Base-by-base conservation (phyloP, 2,329 filamentous ascomycete genomes). In the Elsinoe ampelina region DNA sequence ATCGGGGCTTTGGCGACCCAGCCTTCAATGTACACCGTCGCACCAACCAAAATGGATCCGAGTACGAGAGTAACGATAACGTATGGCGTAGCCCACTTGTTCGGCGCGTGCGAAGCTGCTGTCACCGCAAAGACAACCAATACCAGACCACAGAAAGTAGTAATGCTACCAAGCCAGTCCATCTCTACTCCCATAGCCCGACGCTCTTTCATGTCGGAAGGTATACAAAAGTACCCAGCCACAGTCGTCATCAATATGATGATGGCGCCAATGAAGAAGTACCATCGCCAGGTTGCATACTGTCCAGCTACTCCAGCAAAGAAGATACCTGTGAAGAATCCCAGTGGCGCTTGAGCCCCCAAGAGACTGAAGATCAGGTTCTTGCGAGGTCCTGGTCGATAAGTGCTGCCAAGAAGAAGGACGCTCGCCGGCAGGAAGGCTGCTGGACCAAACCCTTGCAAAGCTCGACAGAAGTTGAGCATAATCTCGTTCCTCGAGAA, bases 401-500 rank as follows among this genome's bases (percentile, higher is more conserved):
- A 71, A 20, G 66, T 65, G 47, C 60, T 63, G 1, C 65, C 65
- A 8, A 71, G 62, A 62, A 71, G 64, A 7, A 66, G 62, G 34
- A 70, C 69, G 3, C 63, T 66, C 2, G 64, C 64, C 2, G 69
- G 69, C 7, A 63, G 66, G 43, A 68, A 70, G 0, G 68, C 68
- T 5, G 69, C 69, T 39, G 70, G 66, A 5, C 68, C 67, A 2
- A 70, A 59, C 1, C 69, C 69, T 59, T 71, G 68, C 66, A 70
- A 69, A 2, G 69, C 68, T 20, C 69, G 61, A 6, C 66, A 60
- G 12, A 71, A 58, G 41, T 70, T 64, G 1, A 71, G 61, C 17
- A 69, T 45, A 2, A 63, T 47, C 13, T 54, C 47, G 5, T 58
- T 60, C 13, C 56, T 56, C 13, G 62, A 59, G 56, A 70, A 70